Conservation (phyloP, 2,329 filamentous ascomycete species). For the Beauveria caledonica region DNA sequence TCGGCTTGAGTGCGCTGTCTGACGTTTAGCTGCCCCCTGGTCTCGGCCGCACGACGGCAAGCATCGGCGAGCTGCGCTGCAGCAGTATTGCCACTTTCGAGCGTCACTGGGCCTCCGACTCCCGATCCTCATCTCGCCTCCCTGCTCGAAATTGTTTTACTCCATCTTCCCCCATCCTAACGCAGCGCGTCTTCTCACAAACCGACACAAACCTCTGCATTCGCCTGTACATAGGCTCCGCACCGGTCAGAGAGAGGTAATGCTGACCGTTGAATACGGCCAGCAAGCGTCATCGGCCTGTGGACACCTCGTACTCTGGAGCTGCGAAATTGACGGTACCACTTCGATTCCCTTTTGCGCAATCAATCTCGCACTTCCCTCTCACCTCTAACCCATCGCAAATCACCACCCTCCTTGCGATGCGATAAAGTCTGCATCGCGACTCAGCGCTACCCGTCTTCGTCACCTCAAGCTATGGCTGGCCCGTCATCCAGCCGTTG, state of each 20-base stretch:
- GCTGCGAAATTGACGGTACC: neutral
- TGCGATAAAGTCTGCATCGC: neutral
- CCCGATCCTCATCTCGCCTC: conserved; percentile 7
- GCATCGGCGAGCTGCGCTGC: conserved; percentile 3
- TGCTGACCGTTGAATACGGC: neutral
- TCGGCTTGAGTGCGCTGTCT: neutral
- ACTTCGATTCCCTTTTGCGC: neutral
- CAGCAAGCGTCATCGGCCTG: neutral
- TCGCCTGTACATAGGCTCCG: neutral
- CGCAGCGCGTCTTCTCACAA: neutral
- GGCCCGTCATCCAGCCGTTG: conserved; percentile 10
- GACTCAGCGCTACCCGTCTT: neutral
- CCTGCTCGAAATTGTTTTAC: neutral
- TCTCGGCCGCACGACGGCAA: neutral
- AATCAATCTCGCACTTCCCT: neutral
- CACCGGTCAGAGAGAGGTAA: neutral
- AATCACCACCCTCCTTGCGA: neutral
- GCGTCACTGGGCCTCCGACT: conserved; percentile 4
- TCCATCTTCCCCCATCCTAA: neutral
- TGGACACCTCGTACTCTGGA: neutral
- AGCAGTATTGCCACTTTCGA: neutral
- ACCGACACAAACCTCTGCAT: neutral
- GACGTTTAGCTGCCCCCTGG: neutral
- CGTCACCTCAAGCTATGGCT: conserved; percentile 12
- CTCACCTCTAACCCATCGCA: neutral